phyloP scores from a whole-genome alignment of 2,329 filamentous ascomycete species.

The Talaromyces sp. region DNA sequence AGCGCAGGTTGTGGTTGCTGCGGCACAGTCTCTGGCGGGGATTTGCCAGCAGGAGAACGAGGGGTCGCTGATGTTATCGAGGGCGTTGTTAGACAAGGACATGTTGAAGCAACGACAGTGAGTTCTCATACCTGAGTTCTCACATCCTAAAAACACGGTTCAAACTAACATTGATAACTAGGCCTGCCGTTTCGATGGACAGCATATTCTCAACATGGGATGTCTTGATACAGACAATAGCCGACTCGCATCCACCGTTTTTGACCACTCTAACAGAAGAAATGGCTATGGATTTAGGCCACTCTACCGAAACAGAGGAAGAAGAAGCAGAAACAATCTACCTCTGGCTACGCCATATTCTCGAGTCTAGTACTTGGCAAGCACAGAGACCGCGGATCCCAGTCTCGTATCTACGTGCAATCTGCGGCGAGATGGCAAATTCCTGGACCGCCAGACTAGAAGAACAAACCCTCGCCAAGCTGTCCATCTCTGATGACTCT shows the following conservation, averaged over 20 bases:
- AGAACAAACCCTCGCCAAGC: background rate
- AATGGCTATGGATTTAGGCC: constrained; percentile 32
- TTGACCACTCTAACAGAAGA: constrained; percentile 32
- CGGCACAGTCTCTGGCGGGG: constrained; percentile 21
- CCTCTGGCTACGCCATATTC: constrained; percentile 47
- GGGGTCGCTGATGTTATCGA: constrained; percentile 17
- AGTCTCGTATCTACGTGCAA: constrained; percentile 26
- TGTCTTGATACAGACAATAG: constrained; percentile 30
- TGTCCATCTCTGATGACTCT: background rate
- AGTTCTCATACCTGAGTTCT: too few species aligned
- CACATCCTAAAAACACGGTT: background rate
- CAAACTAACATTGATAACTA: constrained; percentile 15
- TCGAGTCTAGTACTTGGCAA: constrained; percentile 35
- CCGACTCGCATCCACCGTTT: constrained; percentile 28
- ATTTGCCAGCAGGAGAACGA: constrained; percentile 19
- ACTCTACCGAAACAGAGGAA: constrained; percentile 14
- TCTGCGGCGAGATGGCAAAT: constrained; percentile 27
- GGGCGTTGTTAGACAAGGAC: constrained; percentile 22
- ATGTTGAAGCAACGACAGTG: constrained; percentile 21
- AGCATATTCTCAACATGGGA: constrained; percentile 30
- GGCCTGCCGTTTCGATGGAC: constrained; percentile 19
- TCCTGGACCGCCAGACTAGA: constrained; percentile 22
- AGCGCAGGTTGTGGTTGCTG: constrained; percentile 16
- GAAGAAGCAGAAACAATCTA: constrained; percentile 37
- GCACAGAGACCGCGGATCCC: constrained; percentile 23